Percentiles rank a stretch among this genome's conserved stretches.
These are phyloP conservation scores for Orobanche coerulescens DNA, from an alignment of 257 asterid genomes.

Conservation along the genomic window DNA sequence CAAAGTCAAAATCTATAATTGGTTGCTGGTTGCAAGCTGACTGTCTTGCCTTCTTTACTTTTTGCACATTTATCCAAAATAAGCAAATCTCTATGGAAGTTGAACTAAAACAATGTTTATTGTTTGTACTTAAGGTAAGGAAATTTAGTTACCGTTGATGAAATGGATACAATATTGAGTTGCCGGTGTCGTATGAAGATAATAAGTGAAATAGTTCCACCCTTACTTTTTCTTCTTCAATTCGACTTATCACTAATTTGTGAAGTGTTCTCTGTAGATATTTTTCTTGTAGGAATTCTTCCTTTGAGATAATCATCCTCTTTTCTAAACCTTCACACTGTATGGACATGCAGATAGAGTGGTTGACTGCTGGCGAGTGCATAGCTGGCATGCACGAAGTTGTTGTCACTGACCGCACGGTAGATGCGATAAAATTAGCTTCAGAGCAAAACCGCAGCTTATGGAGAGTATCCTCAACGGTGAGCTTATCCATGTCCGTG, in stretches of 20 bases:
- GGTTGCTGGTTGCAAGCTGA: background rate
- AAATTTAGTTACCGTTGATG: background rate
- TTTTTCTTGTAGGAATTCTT: background rate
- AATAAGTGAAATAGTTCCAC: background rate
- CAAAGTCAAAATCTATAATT: constrained; percentile 3
- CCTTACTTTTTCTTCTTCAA: constrained; percentile 5
- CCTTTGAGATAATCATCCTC: background rate
- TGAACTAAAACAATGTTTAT: background rate
- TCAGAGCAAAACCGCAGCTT: constrained; percentile 62
- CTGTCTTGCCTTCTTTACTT: background rate
- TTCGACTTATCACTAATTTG: background rate
- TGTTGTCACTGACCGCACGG: constrained; percentile 72
- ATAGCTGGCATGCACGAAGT: constrained; percentile 99
- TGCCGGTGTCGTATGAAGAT: background rate
- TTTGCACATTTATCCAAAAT: background rate
- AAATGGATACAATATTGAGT: background rate
- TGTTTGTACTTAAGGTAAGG: constrained; percentile 4
- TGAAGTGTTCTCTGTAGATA: background rate
- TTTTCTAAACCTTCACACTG: constrained; percentile 7
- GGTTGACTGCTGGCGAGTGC: constrained; percentile 98
- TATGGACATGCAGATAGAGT: constrained; percentile 65
- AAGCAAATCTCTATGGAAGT: background rate
- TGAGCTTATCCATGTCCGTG: constrained; percentile 26
- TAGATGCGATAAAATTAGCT: constrained; percentile 63
- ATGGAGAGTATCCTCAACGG: constrained; percentile 99